A percentile compares a stretch with the other conserved stretches of the same genome.
Evolutionary conservation across 371 early-diverging fungal genomes (phyloP).

Genomic region (Circinella minor): DNA sequence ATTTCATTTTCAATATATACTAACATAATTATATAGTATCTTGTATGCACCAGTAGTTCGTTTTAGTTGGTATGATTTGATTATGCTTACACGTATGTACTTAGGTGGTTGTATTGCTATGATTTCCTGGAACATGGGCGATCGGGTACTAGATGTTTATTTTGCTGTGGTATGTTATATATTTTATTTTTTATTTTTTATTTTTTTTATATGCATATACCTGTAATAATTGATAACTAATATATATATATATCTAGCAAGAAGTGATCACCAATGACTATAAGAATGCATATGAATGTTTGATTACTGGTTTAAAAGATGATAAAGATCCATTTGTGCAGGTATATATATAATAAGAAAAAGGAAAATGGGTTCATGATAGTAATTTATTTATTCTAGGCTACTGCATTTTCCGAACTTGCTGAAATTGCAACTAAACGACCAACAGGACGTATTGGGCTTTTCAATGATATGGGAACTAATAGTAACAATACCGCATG

Average conservation of each 20-base stretch:
- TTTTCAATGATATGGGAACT: conserved; percentile 43
- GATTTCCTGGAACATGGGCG: conserved; percentile 41
- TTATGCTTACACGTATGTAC: conserved; percentile 43
- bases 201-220: too few species aligned
- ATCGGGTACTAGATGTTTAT: conserved; percentile 50
- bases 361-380: not conserved
- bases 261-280: conserved; percentile 29
- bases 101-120: conserved; percentile 41
- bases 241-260: conserved; percentile 24
- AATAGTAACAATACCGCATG: conserved; percentile 45
- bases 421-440: conserved; percentile 36
- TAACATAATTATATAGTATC: conserved; percentile 28
- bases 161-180: conserved; percentile 28
- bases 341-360: conserved; percentile 12
- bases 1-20: conserved; percentile 13
- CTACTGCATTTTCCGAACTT: conserved; percentile 56
- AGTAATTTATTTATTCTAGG: conserved; percentile 8
- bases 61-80: conserved; percentile 50
- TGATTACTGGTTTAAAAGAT: conserved; percentile 40
- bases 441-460: conserved; percentile 33
- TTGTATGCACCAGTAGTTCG: conserved; percentile 45
- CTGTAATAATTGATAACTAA: not conserved
- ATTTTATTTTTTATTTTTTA: not conserved
- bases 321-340: conserved; percentile 20
- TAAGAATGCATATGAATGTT: conserved; percentile 37